Percentiles rank a stretch among this genome's conserved stretches.
Evolutionary conservation across 1,284 basidiomycete genomes (phyloP).

Genomic region (Vanrija sp.): DNA sequence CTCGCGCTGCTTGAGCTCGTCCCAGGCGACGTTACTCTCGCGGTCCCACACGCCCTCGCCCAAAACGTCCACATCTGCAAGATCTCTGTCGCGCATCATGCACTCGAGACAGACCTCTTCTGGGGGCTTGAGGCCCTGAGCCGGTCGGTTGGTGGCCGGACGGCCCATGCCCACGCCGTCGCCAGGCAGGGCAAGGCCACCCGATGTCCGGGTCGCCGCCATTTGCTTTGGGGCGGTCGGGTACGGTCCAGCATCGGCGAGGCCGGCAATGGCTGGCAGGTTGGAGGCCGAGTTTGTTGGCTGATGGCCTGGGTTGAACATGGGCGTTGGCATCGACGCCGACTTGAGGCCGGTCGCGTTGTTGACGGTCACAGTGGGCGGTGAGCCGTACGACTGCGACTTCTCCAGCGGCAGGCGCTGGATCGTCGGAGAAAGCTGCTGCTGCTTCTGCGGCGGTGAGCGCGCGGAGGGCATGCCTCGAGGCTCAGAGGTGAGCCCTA

Average conservation of each 20-base stretch:
- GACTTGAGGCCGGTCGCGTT: background rate
- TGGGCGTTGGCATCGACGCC: background rate
- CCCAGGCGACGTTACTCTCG: slow-evolving; percentile 75
- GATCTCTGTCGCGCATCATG: slow-evolving; percentile 97
- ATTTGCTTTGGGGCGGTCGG: slow-evolving; percentile 12
- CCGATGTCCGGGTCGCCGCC: no score
- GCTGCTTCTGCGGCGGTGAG: background rate
- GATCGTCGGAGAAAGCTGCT: background rate
- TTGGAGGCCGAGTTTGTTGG: slow-evolving; percentile 37
- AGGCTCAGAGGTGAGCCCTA: slow-evolving; percentile 2
- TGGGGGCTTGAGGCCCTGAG: slow-evolving; percentile 19
- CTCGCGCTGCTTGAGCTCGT: slow-evolving; percentile 73
- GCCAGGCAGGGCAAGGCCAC: background rate
- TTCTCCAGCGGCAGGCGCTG: background rate
- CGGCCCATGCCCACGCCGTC: background rate
- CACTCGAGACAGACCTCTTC: slow-evolving; percentile 91
- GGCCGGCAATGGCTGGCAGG: slow-evolving; percentile 36
- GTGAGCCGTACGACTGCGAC: background rate
- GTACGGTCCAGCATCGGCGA: slow-evolving; percentile 43
- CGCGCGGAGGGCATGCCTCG: background rate
- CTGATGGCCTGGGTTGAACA: slow-evolving; percentile 19
- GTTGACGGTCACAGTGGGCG: background rate
- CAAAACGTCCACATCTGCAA: slow-evolving; percentile 89
- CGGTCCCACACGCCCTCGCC: slow-evolving; percentile 86
- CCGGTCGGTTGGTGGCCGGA: background rate